Conservation (phyloP, 2,329 filamentous ascomycete genomes). For the Plectosphaerella plurivora region DNA sequence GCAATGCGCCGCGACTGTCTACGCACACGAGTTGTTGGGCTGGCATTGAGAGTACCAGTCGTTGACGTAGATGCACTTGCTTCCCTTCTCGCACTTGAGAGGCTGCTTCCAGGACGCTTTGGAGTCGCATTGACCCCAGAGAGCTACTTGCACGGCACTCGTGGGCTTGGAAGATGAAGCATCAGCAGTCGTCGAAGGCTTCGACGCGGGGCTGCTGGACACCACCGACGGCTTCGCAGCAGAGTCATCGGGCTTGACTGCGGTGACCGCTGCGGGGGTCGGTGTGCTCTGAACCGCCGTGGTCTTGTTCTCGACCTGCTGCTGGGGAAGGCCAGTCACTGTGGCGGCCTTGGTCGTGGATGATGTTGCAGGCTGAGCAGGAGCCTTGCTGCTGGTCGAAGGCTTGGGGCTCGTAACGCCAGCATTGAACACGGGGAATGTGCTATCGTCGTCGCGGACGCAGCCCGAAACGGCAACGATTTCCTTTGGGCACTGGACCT, state of each 20-base stretch:
- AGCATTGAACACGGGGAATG: slow-evolving; percentile 6
- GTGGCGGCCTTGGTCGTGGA: too few species aligned
- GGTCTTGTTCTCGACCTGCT: neutral
- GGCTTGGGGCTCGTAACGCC: neutral
- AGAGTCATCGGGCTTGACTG: neutral
- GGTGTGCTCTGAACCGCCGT: too few species aligned
- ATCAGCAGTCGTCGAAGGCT: too few species aligned
- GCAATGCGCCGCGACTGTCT: neutral
- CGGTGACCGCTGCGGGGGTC: neutral
- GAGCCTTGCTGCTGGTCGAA: neutral
- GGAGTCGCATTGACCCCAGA: slow-evolving; percentile 33
- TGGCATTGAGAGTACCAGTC: slow-evolving; percentile 38
- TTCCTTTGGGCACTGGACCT: slow-evolving; percentile 49
- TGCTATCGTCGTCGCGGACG: slow-evolving; percentile 16
- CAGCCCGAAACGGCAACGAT: slow-evolving; percentile 35
- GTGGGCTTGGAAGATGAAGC: too few species aligned
- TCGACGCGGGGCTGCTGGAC: too few species aligned
- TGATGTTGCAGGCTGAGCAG: neutral
- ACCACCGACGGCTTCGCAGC: neutral
- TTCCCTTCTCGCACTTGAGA: slow-evolving; percentile 26
- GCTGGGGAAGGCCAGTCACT: neutral
- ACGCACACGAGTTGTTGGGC: slow-evolving; percentile 16
- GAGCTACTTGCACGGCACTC: neutral
- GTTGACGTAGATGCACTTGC: slow-evolving; percentile 31
- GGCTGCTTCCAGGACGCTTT: slow-evolving; percentile 24